Percentiles rank a stretch among this genome's conserved stretches.
Evolutionary conservation across 768 basidiomycete species (phyloP).

Genomic region (Fomitopsis serialis): DNA sequence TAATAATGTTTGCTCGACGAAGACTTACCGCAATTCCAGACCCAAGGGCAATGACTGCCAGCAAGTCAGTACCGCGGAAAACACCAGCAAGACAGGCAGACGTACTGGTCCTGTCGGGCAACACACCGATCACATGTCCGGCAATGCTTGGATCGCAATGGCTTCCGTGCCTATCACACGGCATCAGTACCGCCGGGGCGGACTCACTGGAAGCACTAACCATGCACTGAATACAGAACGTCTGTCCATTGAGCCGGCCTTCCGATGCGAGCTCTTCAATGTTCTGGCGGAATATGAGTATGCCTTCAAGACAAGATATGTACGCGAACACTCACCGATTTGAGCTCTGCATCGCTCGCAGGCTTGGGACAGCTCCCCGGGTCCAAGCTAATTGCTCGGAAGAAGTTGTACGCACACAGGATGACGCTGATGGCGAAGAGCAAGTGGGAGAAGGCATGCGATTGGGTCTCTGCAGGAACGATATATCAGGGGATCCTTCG

Average conservation of each 20-base stretch:
- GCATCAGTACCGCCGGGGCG: no score
- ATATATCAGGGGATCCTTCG: not conserved
- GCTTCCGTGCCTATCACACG: conserved; percentile 64
- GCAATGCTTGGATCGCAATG: conserved; percentile 93
- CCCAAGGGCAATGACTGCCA: conserved; percentile 93
- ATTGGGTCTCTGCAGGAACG: conserved; percentile 57
- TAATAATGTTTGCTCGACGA: not conserved
- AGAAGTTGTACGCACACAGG: conserved; percentile 85
- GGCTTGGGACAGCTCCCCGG: conserved; percentile 85
- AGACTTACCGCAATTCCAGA: conserved; percentile 91
- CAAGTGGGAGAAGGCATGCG: conserved; percentile 72
- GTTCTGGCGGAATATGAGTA: conserved; percentile 34
- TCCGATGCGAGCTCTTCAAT: conserved; percentile 88
- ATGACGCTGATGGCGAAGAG: conserved; percentile 64
- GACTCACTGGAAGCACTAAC: conserved; percentile 30
- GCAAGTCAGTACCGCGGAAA: conserved; percentile 3
- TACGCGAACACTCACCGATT: conserved; percentile 47
- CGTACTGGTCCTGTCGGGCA: conserved; percentile 90
- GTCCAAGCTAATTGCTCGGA: conserved; percentile 83
- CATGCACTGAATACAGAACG: conserved; percentile 97
- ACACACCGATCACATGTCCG: conserved; percentile 87
- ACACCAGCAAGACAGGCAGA: conserved; percentile 5
- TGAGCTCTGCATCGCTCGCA: conserved; percentile 77
- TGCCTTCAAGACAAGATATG: no score
- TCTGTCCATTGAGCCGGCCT: conserved; percentile 89